Evolutionary conservation across 306 rosid species (phyloP).

Genomic region (Hippophae rhamnoides): DNA sequence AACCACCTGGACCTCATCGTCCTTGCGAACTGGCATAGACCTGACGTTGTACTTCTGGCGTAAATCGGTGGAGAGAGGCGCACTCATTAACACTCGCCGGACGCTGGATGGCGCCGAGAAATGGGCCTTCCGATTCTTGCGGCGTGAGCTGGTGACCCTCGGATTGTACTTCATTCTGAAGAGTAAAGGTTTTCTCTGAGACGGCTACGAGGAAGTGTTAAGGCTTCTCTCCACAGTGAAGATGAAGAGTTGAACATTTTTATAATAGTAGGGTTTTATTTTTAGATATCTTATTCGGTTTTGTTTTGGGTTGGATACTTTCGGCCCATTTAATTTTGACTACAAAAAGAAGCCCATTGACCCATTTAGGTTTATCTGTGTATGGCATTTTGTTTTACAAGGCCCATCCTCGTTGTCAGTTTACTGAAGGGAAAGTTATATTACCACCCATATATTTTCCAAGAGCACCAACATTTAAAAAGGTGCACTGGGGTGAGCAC

Average conservation of each 20-base stretch:
- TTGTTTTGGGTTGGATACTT: neutral
- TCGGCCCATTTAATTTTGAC: no score
- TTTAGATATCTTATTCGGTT: no score
- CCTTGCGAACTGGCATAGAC: constrained; percentile 84
- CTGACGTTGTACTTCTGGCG: constrained; percentile 86
- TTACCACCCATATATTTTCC: no score
- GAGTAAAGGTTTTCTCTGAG: constrained; percentile 5
- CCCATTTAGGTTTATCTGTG: no score
- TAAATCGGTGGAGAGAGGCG: constrained; percentile 74
- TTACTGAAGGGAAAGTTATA: no score
- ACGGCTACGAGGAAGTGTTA: no score
- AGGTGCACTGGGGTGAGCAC: no score
- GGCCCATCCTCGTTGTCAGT: no score
- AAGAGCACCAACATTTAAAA: no score
- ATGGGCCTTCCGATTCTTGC: constrained; percentile 94
- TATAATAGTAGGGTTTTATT: neutral
- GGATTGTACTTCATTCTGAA: constrained; percentile 76
- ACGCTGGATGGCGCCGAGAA: constrained; percentile 94
- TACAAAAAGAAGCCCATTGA: no score
- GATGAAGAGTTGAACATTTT: constrained; percentile 2
- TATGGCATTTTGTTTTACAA: no score
- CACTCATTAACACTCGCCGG: constrained; percentile 79
- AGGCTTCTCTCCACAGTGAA: constrained; percentile 1
- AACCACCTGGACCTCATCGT: constrained; percentile 86
- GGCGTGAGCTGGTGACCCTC: constrained; percentile 77